Evolutionary conservation across 495 filamentous ascomycete species (phyloP).

Genomic region (Pyrenula aspistea): DNA sequence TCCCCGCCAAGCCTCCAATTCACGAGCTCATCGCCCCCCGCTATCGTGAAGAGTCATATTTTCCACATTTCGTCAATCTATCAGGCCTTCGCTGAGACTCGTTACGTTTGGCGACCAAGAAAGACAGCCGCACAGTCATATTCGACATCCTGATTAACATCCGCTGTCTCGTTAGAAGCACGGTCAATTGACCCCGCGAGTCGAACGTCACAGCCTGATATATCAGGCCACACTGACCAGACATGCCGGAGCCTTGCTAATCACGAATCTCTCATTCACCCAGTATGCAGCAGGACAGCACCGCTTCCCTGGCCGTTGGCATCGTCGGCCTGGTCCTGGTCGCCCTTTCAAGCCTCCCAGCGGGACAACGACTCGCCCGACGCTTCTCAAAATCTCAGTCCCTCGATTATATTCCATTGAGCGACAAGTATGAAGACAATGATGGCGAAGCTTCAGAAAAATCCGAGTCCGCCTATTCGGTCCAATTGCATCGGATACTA

Average conservation of each 20-base stretch:
- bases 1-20: not conserved
- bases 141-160: too few relatives aligned
- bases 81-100: too few relatives aligned
- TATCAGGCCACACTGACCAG: not conserved
- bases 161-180: too few relatives aligned
- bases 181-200: too few relatives aligned
- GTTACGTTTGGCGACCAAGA: too few relatives aligned
- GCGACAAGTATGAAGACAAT: slow-evolving; percentile 43
- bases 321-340: not conserved
- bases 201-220: not conserved
- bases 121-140: too few relatives aligned
- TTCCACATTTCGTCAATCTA: too few relatives aligned
- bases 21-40: not conserved
- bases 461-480: slow-evolving; percentile 39
- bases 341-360: not conserved
- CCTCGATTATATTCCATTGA: not conserved
- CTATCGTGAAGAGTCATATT: not conserved
- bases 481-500: slow-evolving; percentile 32
- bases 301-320: not conserved
- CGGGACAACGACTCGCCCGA: not conserved
- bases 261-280: not conserved
- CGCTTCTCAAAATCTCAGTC: not conserved
- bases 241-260: not conserved
- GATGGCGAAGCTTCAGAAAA: slow-evolving; percentile 50
- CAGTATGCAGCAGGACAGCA: not conserved